Evolutionary conservation across 1,284 basidiomycete genomes (phyloP), one percentile per base, ranked within the genome.

Genomic region (Cryptococcus neoformans): DNA sequence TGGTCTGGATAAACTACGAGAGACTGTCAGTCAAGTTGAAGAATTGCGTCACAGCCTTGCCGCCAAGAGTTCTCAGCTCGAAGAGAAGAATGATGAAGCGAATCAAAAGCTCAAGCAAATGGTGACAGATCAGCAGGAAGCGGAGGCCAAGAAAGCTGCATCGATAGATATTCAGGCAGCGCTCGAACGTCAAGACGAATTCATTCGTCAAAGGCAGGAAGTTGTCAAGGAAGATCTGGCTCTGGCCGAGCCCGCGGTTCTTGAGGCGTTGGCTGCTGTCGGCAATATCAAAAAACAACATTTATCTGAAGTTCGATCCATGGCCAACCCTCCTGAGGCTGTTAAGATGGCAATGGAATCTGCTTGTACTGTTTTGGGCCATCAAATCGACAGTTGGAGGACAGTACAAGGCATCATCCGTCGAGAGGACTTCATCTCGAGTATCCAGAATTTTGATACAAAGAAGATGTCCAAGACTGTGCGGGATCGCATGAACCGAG

Each of bases 271-370:
- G 70, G 81, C 91, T 2, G 93, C 95, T 35, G 96, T 99, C 68
- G 91, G 89, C 68, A 97, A 90, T 77, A 99, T 99, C 83, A 98
- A 93, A 79, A 88, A 88, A 70, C 92, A 95, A 75, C 95, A 99
- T 67, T 80, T 99, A 50, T 91, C 95, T 68, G 96, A 99, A 84
- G 95, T 99, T 36, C 86, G 97, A 69, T 87, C 92, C 10, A 98
- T 99, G 94, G 91, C 92, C 47, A 99, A 99, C 71, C 96, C 96
- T 49, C 96, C 96, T 0, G 93, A 97, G 71, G 89, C 92, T 8
- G 95, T 99, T 72, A 99, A 99, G 78, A 80, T 95, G 51, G 91
- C 96, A 12, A 99, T 99, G 95, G 96, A 99, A 73, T 97, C 93
- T 1, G 95, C 97, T 39, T 99, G 96, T 77, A 95, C 92, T 12